Evolutionary conservation across 768 basidiomycete genomes (phyloP), one percentile per base, ranked within the genome.

Genomic region (Lactifluus hygrophoroides): DNA sequence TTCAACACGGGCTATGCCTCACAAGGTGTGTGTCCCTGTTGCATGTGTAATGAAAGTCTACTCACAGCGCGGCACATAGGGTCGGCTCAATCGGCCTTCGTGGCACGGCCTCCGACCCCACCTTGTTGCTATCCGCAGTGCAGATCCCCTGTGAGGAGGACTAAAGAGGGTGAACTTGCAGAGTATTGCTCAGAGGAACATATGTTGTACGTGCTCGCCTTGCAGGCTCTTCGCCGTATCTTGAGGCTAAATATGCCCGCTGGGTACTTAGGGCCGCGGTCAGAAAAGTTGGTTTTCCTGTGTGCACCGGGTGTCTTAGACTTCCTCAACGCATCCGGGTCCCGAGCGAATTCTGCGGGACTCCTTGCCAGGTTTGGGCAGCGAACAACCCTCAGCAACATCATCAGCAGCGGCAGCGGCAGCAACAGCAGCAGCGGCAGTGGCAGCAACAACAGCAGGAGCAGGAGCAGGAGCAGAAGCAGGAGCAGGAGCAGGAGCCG

Each of bases 171-270:
- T 7, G 49, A 60, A 27, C 17, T 40, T 3, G 40, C 35, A 6
- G 59, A 60, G 35, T 60, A 46, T 30, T 60, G 59, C 44, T 34
- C 42, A 8, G 19, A 23, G 3, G 49, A 23, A 0, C 59, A 60
- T 14, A 60, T 56, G 54, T 25, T 27, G 59, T 60, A 37, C 37
- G 59, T 58, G 34, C 8, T 56, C 13, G 1, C 23, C 16, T 44
- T 32, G 35, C 6, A 13, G 10, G 8, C 19, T 28, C 42, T 50
- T 11, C n/a, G 3, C 43, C 42, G 14, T 51, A n/a, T 4, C n/a
- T 25, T 9, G 43, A 2, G 44, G 21, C 43, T 50, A 37, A 54
- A 49, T 9, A 34, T 9, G 21, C 32, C 14, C 19, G 48, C 21
- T 28, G n/a, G 27, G 16, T 25, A 6, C 28, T 5, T 28, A 62